Percentiles rank a stretch among this genome's conserved stretches.
phyloP scores from a whole-genome alignment of 2,329 filamentous ascomycete genomes.

The Penicillium sp. region DNA sequence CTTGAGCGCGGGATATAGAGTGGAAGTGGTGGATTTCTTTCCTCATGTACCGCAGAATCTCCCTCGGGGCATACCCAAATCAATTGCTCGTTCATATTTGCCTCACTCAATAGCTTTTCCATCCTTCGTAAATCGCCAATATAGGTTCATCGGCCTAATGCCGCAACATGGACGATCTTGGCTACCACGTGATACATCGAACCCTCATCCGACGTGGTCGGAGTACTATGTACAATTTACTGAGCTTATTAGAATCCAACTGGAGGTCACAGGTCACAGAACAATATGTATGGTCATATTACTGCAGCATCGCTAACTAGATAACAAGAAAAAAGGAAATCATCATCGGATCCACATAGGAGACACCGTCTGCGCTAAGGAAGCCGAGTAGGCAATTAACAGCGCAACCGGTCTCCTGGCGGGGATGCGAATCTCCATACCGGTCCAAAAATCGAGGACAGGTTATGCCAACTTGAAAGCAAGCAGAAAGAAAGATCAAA shows the following conservation, averaged over 20 bases:
- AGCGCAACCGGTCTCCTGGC: neutral
- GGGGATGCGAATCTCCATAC: neutral
- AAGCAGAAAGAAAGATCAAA: neutral
- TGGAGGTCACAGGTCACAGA: neutral
- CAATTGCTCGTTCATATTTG: neutral
- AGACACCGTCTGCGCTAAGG: neutral
- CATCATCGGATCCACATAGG: neutral
- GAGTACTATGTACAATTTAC: neutral
- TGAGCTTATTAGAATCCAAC: neutral
- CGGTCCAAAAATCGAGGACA: neutral
- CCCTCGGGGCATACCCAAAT: neutral
- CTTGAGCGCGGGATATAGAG: neutral
- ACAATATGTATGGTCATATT: constrained; percentile 3
- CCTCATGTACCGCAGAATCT: neutral
- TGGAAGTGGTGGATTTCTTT: neutral
- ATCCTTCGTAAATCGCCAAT: neutral
- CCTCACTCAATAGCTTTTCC: neutral
- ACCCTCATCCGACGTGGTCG: neutral
- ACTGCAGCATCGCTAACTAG: neutral
- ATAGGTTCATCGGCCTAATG: neutral
- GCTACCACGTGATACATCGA: neutral
- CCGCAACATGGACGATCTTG: neutral
- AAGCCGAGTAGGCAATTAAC: constrained; percentile 1
- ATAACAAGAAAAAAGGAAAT: constrained; percentile 1
- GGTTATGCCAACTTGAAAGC: constrained; percentile 1